A percentile compares a stretch with the other conserved stretches of the same genome.
phyloP scores from a whole-genome alignment of 208 protist species.

The Crithidia fasciculata region DNA sequence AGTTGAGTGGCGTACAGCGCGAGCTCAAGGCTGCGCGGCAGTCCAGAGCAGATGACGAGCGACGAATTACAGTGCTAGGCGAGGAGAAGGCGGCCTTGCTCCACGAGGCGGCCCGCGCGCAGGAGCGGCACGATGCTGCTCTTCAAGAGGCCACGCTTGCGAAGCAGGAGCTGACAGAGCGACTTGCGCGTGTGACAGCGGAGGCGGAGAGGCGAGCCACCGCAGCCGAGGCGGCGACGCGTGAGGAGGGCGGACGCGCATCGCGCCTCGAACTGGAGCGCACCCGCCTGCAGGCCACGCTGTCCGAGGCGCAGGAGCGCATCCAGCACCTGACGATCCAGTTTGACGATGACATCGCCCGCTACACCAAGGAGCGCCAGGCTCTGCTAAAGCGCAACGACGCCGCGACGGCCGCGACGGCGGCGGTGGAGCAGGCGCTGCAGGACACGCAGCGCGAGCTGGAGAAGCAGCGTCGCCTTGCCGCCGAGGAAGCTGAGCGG shows the following conservation, averaged over 20 bases:
- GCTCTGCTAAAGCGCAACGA: conserved; percentile 48
- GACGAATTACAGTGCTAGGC: conserved; percentile 24
- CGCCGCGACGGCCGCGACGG: conserved; percentile 26
- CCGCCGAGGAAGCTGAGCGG: conserved; percentile 31
- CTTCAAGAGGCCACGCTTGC: conserved; percentile 36
- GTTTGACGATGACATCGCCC: conserved; percentile 53
- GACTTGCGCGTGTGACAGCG: conserved; percentile 37
- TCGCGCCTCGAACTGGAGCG: conserved; percentile 63
- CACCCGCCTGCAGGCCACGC: conserved; percentile 56
- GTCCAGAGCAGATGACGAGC: conserved; percentile 33
- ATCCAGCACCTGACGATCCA: conserved; percentile 50
- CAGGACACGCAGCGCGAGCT: conserved; percentile 38
- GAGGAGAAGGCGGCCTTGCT: conserved; percentile 39
- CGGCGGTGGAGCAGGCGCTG: conserved; percentile 33
- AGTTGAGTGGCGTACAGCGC: conserved; percentile 39
- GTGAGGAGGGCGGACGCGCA: conserved; percentile 50
- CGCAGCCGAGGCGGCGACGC: conserved; percentile 58
- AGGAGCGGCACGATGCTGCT: conserved; percentile 36
- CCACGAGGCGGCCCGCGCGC: conserved; percentile 40
- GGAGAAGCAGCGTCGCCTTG: conserved; percentile 36
- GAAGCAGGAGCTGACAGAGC: conserved; percentile 39
- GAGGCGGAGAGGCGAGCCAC: conserved; percentile 48
- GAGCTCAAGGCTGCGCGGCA: conserved; percentile 34
- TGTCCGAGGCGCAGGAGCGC: conserved; percentile 63
- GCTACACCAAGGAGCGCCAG: conserved; percentile 49